These are phyloP conservation scores for Phanerochaete carnosa DNA, from an alignment of 768 basidiomycete species.

Conservation along the genomic window DNA sequence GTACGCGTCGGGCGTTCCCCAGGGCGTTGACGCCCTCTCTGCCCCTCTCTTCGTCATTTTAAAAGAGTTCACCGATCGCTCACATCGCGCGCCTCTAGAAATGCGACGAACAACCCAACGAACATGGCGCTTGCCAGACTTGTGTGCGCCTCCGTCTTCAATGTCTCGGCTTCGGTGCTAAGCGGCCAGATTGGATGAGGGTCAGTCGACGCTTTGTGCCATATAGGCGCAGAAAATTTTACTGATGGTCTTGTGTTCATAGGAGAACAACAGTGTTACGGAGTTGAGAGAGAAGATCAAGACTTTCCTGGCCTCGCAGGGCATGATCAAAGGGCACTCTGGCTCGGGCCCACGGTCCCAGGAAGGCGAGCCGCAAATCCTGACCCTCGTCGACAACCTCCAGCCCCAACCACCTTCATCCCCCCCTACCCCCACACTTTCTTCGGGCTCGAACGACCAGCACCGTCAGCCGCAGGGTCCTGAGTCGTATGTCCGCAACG, in stretches of 20 bases:
- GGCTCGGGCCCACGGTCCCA: slow-evolving; percentile 58
- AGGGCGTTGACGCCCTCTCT: slow-evolving; percentile 9
- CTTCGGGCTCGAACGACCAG: slow-evolving; percentile 38
- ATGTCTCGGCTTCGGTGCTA: slow-evolving; percentile 82
- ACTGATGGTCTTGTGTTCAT: slow-evolving; percentile 5
- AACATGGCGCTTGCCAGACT: slow-evolving; percentile 64
- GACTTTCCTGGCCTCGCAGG: slow-evolving; percentile 71
- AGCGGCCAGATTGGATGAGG: slow-evolving; percentile 82
- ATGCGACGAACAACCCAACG: slow-evolving; percentile 74
- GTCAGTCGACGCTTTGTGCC: slow-evolving; percentile 39
- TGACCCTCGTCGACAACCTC: slow-evolving; percentile 45
- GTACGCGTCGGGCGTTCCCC: slow-evolving; percentile 34
- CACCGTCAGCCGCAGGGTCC: slow-evolving; percentile 32
- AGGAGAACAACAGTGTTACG: slow-evolving; percentile 70
- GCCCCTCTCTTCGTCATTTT: slow-evolving; percentile 12
- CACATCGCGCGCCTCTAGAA: slow-evolving; percentile 46
- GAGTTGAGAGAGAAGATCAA: slow-evolving; percentile 78
- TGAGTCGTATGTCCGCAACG: slow-evolving; percentile 29
- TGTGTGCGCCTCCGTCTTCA: slow-evolving; percentile 79
- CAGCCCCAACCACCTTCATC: slow-evolving; percentile 31
- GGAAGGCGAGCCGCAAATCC: slow-evolving; percentile 55
- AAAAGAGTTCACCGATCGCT: slow-evolving; percentile 16
- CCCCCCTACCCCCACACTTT: slow-evolving; percentile 46
- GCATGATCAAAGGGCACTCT: slow-evolving; percentile 88
- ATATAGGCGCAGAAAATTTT: slow-evolving; percentile 5